Evolutionary conservation across 2,329 filamentous ascomycete species (phyloP).

Genomic region (Aspergillus puulaauensis): DNA sequence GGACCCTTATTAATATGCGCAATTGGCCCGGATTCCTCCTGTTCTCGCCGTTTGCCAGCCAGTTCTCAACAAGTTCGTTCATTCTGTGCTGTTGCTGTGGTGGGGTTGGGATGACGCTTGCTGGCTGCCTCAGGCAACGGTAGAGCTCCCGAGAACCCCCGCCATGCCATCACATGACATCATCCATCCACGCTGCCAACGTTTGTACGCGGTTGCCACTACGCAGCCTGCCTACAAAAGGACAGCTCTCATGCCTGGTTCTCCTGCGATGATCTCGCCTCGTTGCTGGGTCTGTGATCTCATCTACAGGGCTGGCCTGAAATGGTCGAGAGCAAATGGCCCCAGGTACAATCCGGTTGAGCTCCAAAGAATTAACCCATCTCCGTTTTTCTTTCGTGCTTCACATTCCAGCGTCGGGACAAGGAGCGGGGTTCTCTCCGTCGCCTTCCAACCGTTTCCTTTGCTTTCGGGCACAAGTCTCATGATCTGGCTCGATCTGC

Average conservation of each 20-base stretch:
- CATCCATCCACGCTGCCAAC: constrained; percentile 5
- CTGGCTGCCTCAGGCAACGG: constrained; percentile 17
- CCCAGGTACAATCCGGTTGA: not conserved
- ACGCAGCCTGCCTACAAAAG: not conserved
- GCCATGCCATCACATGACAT: constrained; percentile 28
- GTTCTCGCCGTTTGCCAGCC: not conserved
- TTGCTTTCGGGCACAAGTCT: constrained; percentile 8
- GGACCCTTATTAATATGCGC: constrained; percentile 2
- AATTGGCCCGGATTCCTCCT: constrained; percentile 3
- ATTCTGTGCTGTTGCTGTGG: constrained; percentile 8
- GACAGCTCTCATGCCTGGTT: not conserved
- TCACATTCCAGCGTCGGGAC: constrained; percentile 16
- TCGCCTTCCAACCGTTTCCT: constrained; percentile 18
- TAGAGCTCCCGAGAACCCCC: constrained; percentile 24
- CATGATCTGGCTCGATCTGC: not conserved
- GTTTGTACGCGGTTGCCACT: not conserved
- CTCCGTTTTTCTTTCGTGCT: constrained; percentile 30
- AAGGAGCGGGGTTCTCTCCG: constrained; percentile 18
- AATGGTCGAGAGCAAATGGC: not conserved
- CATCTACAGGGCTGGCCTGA: not conserved
- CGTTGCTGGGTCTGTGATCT: not conserved
- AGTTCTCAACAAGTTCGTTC: not conserved
- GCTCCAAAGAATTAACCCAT: constrained; percentile 15
- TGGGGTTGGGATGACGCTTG: constrained; percentile 21
- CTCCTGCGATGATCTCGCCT: not conserved